Base-by-base conservation (phyloP, 192 early-diverging fungal species). In the Coemansia reversa region DNA sequence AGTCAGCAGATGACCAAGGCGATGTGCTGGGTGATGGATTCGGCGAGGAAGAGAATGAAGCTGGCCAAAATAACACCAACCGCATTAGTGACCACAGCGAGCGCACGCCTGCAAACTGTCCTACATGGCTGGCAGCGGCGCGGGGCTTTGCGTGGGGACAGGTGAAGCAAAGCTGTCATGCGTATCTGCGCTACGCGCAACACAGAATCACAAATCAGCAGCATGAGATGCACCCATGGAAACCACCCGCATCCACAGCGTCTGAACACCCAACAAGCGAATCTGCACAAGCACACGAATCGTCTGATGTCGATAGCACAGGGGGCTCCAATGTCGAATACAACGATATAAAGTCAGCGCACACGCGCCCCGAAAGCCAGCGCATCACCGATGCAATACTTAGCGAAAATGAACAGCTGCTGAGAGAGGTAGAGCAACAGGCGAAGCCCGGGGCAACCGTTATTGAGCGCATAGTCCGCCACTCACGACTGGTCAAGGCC, bases 61-160 rank as follows among this genome's bases (percentile, higher is more conserved):
- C 16, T 29, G 56, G 35, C 25, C 8, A 7, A 18, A 28, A 6
- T 20, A 19, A 23, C 5, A 12, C 16, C 12, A 62, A 62, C 19
- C 60, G 25, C 7, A 30, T 29, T 7, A 20, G 49, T 16, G 23
- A 16, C 6, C 27, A n/a, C 9, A 29, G 11, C 6, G 48, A 32
- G 22, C 61, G 42, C 39, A 30, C 33, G 51, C 58, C 72, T 8
- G 30, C 16, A 1, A 62, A 62, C 28, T 79, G 76, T 42, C 76
- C 76, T 0, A 58, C 61, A 24, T 79, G 76, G 76, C 47, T 65
- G 30, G 53, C 56, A 5, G 69, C 76, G 12, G 76, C 72, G 4
- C 71, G 54, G 1, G 49, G 67, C 18, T 62, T 79, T 33, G 71
- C 68, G 7, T 79, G 76, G 76, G 62, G 61, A 22, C 76, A 70